Conservation (phyloP, 2,329 filamentous ascomycete species). For the Xylaria sp. region DNA sequence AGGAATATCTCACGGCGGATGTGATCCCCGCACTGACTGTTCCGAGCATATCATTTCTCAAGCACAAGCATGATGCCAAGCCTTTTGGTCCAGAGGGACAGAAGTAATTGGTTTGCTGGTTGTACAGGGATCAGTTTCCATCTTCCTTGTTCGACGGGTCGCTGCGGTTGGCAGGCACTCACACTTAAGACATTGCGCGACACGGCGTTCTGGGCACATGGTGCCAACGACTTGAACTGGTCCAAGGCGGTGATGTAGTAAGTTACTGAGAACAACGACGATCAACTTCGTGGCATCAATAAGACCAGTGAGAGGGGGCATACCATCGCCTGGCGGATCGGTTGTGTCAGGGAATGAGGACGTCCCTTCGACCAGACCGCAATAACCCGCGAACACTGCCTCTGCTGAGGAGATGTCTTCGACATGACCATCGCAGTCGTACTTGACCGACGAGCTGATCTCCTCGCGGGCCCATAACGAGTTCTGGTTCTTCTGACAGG, state of each 20-base stretch:
- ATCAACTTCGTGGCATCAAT: background rate
- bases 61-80: slow-evolving; percentile 48
- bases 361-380: slow-evolving; percentile 45
- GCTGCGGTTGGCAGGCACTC: slow-evolving; percentile 15
- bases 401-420: slow-evolving; percentile 46
- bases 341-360: slow-evolving; percentile 43
- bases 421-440: slow-evolving; percentile 42
- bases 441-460: slow-evolving; percentile 41
- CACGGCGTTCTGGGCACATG: slow-evolving; percentile 40
- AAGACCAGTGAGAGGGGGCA: slow-evolving; percentile 21
- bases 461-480: slow-evolving; percentile 38
- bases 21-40: slow-evolving; percentile 41
- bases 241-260: slow-evolving; percentile 51
- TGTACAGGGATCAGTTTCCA: slow-evolving; percentile 8
- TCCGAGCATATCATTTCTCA: slow-evolving; percentile 45
- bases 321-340: slow-evolving; percentile 47
- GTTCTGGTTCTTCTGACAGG: slow-evolving; percentile 48
- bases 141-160: background rate
- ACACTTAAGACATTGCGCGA: slow-evolving; percentile 40
- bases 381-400: slow-evolving; percentile 48
- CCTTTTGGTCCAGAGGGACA: slow-evolving; percentile 45
- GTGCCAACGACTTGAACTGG: slow-evolving; percentile 40
- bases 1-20: slow-evolving; percentile 41
- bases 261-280: slow-evolving; percentile 36
- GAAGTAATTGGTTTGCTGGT: slow-evolving; percentile 35